A percentile compares a stretch with the other conserved stretches of the same genome.
Evolutionary conservation across 139 green algal genomes (phyloP).

Genomic region (Auxenochlorella protothecoides): DNA sequence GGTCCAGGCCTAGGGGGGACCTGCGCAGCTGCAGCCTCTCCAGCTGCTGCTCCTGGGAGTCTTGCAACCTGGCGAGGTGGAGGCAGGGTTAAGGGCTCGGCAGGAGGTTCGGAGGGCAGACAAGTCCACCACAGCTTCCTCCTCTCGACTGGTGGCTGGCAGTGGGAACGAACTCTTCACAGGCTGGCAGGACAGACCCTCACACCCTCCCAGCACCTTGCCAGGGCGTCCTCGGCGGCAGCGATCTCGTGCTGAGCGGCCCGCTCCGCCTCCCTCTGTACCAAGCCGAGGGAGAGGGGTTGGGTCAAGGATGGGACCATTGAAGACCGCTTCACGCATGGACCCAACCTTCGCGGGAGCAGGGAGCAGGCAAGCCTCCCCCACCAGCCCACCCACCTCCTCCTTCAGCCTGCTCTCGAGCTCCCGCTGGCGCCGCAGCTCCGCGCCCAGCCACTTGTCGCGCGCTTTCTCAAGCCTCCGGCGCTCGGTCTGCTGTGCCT

Average conservation of each 20-base stretch:
- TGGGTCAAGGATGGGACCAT: not conserved
- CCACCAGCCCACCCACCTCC: constrained; percentile 1
- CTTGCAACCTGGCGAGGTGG: constrained; percentile 10
- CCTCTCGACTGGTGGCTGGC: not conserved
- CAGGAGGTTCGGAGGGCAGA: too few relatives aligned
- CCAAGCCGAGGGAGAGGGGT: not conserved
- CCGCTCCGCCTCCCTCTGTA: constrained; percentile 13
- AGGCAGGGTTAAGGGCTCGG: not conserved
- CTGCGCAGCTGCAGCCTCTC: constrained; percentile 21
- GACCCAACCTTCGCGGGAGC: not conserved
- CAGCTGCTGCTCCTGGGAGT: constrained; percentile 27
- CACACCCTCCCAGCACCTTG: not conserved
- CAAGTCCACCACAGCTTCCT: too few relatives aligned
- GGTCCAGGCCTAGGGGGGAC: constrained; percentile 30
- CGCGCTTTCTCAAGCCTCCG: constrained; percentile 30
- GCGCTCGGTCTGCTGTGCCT: constrained; percentile 35
- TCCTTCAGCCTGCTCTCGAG: constrained; percentile 12
- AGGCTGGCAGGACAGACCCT: not conserved
- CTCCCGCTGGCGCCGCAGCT: constrained; percentile 20
- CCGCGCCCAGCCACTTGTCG: constrained; percentile 27
- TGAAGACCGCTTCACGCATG: not conserved
- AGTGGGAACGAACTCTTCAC: not conserved
- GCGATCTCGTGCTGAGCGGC: constrained; percentile 19
- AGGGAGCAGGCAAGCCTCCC: not conserved
- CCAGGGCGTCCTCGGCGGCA: constrained; percentile 16